A percentile compares a stretch with the other conserved stretches of the same genome.
These are phyloP conservation scores for Penicillium freii DNA, from an alignment of 2,329 filamentous ascomycete species.

Conservation along the genomic window DNA sequence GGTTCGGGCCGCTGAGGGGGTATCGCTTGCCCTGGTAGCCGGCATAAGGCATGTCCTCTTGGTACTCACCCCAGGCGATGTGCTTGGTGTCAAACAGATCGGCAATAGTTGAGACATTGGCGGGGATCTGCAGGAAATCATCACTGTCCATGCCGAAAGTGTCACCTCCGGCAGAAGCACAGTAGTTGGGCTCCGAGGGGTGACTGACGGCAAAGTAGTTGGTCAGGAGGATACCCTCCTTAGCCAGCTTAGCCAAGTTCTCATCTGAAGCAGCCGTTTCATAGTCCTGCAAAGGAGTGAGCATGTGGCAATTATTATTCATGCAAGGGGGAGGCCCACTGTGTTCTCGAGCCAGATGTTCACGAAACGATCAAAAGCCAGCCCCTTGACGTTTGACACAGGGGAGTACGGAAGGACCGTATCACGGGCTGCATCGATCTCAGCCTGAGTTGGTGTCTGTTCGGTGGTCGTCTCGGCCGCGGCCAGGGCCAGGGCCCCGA, in stretches of 20 bases:
- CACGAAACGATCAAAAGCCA: slow-evolving; percentile 69
- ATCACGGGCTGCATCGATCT: slow-evolving; percentile 43
- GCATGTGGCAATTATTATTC: slow-evolving; percentile 38
- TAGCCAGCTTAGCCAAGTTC: slow-evolving; percentile 32
- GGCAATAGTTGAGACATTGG: slow-evolving; percentile 65
- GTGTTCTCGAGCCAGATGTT: slow-evolving; percentile 79
- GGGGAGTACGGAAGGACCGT: slow-evolving; percentile 63
- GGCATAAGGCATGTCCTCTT: slow-evolving; percentile 74
- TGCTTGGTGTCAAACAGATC: slow-evolving; percentile 65
- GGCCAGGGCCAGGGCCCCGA: slow-evolving; percentile 26
- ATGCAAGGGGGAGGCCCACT: slow-evolving; percentile 41
- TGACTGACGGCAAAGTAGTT: slow-evolving; percentile 66
- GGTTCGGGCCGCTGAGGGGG: slow-evolving; percentile 65
- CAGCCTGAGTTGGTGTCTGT: slow-evolving; percentile 27
- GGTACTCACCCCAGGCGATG: slow-evolving; percentile 70
- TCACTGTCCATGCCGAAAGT: slow-evolving; percentile 72
- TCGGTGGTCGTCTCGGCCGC: slow-evolving; percentile 28
- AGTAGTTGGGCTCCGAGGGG: slow-evolving; percentile 74
- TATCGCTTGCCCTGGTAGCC: slow-evolving; percentile 67
- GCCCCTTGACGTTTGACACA: slow-evolving; percentile 65
- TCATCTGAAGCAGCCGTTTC: slow-evolving; percentile 62
- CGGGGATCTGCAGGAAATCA: slow-evolving; percentile 56
- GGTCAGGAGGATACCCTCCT: slow-evolving; percentile 59
- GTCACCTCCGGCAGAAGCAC: slow-evolving; percentile 65
- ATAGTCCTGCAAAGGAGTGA: slow-evolving; percentile 50